Conservation (phyloP, 2,329 filamentous ascomycete species). For the Epichloe typhina region DNA sequence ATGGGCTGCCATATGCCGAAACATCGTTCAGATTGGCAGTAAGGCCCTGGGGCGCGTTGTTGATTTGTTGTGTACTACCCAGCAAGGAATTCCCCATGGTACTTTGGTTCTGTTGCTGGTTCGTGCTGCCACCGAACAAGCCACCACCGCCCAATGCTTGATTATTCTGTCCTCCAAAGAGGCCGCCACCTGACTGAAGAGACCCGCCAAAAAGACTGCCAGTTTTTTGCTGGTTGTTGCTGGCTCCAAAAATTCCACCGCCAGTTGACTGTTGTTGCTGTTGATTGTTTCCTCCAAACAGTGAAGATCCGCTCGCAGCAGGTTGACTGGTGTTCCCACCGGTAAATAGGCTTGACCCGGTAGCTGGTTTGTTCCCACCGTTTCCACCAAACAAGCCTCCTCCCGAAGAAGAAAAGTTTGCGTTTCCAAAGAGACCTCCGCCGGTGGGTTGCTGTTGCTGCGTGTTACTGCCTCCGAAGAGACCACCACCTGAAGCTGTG, state of each 20-base stretch:
- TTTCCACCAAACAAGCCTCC: constrained; percentile 26
- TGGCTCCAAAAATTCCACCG: constrained; percentile 36
- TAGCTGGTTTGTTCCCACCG: constrained; percentile 21
- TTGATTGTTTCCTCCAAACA: constrained; percentile 32
- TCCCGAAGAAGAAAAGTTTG: constrained; percentile 18
- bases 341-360: constrained; percentile 26
- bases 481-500: constrained; percentile 23
- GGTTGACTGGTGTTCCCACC: constrained; percentile 19
- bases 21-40: constrained; percentile 69
- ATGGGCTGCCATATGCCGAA: constrained; percentile 82
- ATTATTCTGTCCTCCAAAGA: constrained; percentile 40
- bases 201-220: constrained; percentile 39
- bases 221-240: constrained; percentile 25
- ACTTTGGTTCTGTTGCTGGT: constrained; percentile 36
- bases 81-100: constrained; percentile 43
- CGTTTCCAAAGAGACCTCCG: constrained; percentile 20
- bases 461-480: constrained; percentile 31
- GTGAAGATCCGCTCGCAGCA: constrained; percentile 24
- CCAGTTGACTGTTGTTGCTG: constrained; percentile 22
- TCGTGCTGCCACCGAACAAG: constrained; percentile 33
- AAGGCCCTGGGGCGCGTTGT: constrained; percentile 47
- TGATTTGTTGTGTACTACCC: constrained; percentile 35
- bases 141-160: constrained; percentile 29
- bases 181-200: constrained; percentile 31
- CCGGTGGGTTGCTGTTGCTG: constrained; percentile 26